phyloP scores from a whole-genome alignment of 2,329 filamentous ascomycete species.

The Sphaerulina populicola region DNA sequence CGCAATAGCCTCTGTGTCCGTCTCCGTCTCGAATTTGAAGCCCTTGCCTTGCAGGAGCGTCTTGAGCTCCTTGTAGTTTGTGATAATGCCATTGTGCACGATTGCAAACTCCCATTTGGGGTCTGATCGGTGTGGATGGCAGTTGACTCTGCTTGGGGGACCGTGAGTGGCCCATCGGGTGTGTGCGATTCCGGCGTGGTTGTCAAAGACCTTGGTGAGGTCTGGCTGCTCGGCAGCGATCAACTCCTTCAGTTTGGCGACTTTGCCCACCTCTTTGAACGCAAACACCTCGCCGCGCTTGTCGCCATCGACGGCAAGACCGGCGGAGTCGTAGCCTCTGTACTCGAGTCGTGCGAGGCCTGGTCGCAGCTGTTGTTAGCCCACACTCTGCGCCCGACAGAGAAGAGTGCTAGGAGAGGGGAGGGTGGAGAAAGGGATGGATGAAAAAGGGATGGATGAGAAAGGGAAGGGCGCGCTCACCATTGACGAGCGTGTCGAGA shows the following conservation, averaged over 20 bases:
- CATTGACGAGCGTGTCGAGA: constrained; percentile 91
- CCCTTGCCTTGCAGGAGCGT: constrained; percentile 86
- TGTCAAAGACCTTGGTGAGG: constrained; percentile 88
- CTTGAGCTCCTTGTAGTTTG: constrained; percentile 99
- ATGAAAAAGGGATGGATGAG: no score
- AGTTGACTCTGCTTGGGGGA: constrained; percentile 85
- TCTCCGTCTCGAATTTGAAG: constrained; percentile 98
- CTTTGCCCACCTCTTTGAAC: constrained; percentile 99
- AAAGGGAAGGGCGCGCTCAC: constrained; percentile 41
- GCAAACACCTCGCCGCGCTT: constrained; percentile 97
- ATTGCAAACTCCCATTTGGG: constrained; percentile 91
- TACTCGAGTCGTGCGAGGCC: constrained; percentile 94
- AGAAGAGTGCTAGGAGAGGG: constrained; percentile 11
- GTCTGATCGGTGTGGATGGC: constrained; percentile 97
- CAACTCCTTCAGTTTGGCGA: constrained; percentile 88
- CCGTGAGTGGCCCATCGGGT: constrained; percentile 98
- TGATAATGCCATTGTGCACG: constrained; percentile 99
- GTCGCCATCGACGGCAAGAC: constrained; percentile 90
- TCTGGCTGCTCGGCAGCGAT: constrained; percentile 78
- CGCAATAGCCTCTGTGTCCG: constrained; percentile 97
- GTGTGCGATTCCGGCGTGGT: constrained; percentile 96
- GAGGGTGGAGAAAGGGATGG: no score
- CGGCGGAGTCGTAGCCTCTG: constrained; percentile 95
- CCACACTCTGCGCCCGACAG: background rate
- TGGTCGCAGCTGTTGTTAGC: constrained; percentile 37